Conservation (phyloP, 805 yeast species). For the Ogataea methylovora region DNA sequence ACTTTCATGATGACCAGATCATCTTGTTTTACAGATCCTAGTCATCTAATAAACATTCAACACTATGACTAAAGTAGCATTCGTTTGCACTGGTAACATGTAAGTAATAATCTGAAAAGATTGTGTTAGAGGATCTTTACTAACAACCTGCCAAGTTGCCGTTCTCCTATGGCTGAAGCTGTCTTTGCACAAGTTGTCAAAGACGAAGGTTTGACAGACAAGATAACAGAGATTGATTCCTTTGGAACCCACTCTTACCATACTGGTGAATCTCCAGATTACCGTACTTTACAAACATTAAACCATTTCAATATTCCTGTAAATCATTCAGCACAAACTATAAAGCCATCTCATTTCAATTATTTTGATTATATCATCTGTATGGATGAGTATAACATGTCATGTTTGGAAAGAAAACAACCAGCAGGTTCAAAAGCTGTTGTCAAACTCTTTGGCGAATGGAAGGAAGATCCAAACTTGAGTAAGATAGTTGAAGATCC, state of each 20-base stretch:
- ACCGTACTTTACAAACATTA: constrained; percentile 64
- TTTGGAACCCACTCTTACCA: constrained; percentile 88
- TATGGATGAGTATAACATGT: constrained; percentile 59
- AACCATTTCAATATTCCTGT: constrained; percentile 65
- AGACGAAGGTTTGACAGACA: constrained; percentile 32
- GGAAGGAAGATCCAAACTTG: constrained; percentile 47
- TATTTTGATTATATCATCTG: constrained; percentile 63
- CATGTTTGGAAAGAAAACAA: constrained; percentile 40
- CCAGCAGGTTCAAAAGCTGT: constrained; percentile 44
- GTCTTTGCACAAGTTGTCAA: constrained; percentile 64
- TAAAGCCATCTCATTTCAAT: constrained; percentile 40
- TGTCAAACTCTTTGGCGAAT: constrained; percentile 73
- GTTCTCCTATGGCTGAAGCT: constrained; percentile 98
- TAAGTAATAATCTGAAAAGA: constrained; percentile 27
- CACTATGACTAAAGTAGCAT: constrained; percentile 49
- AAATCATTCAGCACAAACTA: constrained; percentile 68
- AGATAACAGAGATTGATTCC: constrained; percentile 63
- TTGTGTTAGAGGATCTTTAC: too few relatives aligned
- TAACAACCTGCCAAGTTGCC: constrained; percentile 51
- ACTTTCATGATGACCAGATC: too few relatives aligned
- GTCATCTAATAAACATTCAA: too few relatives aligned
- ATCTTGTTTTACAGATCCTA: too few relatives aligned
- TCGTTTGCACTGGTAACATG: constrained; percentile 89
- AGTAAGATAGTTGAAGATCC: constrained; percentile 76
- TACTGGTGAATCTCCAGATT: constrained; percentile 75